phyloP scores from a whole-genome alignment of 169 alveolate species.

The Cryptosporidium muris region DNA sequence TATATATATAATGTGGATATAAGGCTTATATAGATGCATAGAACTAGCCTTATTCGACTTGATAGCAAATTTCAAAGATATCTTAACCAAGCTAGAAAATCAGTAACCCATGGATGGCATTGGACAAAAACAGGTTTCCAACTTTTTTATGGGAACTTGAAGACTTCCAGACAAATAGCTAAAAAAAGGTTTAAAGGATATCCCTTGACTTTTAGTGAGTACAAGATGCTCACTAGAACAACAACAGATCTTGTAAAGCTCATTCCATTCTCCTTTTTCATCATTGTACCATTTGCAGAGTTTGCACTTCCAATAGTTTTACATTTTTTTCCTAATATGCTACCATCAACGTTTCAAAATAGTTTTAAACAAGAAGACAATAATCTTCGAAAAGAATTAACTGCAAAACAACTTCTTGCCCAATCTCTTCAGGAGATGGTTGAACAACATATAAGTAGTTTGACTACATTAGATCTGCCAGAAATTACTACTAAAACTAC shows the following conservation, averaged over 20 bases:
- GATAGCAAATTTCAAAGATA: background rate
- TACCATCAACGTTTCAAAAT: slow-evolving; percentile 87
- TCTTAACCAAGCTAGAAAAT: background rate
- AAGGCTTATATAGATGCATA: no score
- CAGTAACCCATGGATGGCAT: background rate
- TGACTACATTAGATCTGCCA: slow-evolving; percentile 76
- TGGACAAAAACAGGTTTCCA: slow-evolving; percentile 2
- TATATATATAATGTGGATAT: no score
- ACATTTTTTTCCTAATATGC: slow-evolving; percentile 86
- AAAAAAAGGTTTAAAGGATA: slow-evolving; percentile 18
- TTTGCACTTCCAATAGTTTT: slow-evolving; percentile 85
- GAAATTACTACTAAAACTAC: slow-evolving; percentile 60
- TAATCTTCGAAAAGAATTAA: slow-evolving; percentile 35
- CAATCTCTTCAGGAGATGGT: no score
- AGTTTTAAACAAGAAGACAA: slow-evolving; percentile 47
- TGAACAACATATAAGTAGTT: slow-evolving; percentile 5
- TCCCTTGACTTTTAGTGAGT: slow-evolving; percentile 29
- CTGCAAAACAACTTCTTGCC: background rate
- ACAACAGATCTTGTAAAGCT: slow-evolving; percentile 86
- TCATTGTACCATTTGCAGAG: slow-evolving; percentile 86
- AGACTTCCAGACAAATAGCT: background rate
- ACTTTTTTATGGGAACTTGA: background rate
- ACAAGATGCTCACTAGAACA: slow-evolving; percentile 9
- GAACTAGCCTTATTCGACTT: no score
- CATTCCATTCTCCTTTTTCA: slow-evolving; percentile 87